Evolutionary conservation across 2,329 filamentous ascomycete genomes (phyloP), one percentile per base, ranked within the genome.

Genomic region (Raffaelea albimanens): DNA sequence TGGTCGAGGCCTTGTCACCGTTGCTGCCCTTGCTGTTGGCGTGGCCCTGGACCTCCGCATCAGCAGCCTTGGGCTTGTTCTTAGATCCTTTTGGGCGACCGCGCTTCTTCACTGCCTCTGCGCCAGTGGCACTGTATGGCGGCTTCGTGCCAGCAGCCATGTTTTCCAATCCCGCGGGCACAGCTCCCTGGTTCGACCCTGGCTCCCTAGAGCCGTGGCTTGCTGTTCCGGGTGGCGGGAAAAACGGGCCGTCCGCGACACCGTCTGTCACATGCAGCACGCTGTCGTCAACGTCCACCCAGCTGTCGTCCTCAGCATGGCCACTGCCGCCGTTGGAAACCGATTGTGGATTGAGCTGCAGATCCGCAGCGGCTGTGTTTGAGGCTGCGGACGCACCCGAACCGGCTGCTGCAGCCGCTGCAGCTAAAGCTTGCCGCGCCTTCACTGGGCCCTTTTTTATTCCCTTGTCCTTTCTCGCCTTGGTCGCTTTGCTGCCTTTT

Each of bases 401-500:
- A 29, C 7, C 13, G 25, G 25, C n/a, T 3, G 49, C 20, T 16
- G 43, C 39, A 40, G 49, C 31, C 18, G 40, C 49, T 19, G 47
- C 50, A 2, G 42, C 45, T 7, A 43, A 9, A 1, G 42, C 41
- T 36, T 48, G 40, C 36, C 45, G 58, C 25, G 45, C 36, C 25
- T 59, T 59, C 39, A 59, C 58, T 5, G 62, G 54, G 0, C 66
- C 65, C 54, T 75, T 75, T 52, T 71, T 75, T n/a, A 70, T 61
- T 5, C 71, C 71, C 53, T 76, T 78, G 48, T 75, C 72, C 44
- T 66, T 67, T 40, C 69, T 61, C 4, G 62, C 62, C 49, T 71
- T 73, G 44, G 61, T 66, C 4, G 67, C 68, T 52, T 75, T 76
- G 61, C 75, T 79, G 3, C 76, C 76, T 53, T 78, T 79, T 8